These are phyloP conservation scores for Lasiosphaeriaceae sp. DNA, from an alignment of 495 filamentous ascomycete genomes.

Conservation along the genomic window DNA sequence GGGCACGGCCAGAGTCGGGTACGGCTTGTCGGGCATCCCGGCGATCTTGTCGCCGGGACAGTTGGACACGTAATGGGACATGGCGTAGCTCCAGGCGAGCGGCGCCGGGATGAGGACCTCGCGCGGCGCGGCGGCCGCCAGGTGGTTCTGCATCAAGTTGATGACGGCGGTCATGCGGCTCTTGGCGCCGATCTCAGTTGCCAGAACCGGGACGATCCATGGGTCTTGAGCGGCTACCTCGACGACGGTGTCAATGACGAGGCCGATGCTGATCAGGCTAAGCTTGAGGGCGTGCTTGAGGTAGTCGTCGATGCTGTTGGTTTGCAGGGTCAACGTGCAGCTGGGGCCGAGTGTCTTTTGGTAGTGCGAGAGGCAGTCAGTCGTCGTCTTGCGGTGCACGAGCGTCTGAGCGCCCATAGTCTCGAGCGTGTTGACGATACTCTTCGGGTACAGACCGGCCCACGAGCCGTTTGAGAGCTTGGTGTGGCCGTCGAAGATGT, in stretches of 20 bases:
- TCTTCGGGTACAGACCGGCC: conserved; percentile 31
- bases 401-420: conserved; percentile 33
- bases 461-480: conserved; percentile 26
- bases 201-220: conserved; percentile 31
- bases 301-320: conserved; percentile 25
- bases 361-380: conserved; percentile 36
- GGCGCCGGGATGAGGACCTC: conserved; percentile 29
- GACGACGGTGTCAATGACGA: conserved; percentile 51
- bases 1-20: conserved; percentile 21
- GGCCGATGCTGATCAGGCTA: conserved; percentile 53
- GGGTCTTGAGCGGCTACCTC: conserved; percentile 48
- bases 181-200: conserved; percentile 33
- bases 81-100: conserved; percentile 33
- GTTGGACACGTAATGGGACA: conserved; percentile 25
- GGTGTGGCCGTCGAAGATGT: conserved; percentile 29
- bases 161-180: conserved; percentile 35
- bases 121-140: conserved; percentile 30
- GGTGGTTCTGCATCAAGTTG: conserved; percentile 41
- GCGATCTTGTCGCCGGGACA: conserved; percentile 16
- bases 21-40: conserved; percentile 12
- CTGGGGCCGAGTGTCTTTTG: conserved; percentile 14
- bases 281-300: conserved; percentile 24
- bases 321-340: conserved; percentile 27
- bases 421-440: conserved; percentile 32
- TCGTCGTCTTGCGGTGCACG: conserved; percentile 31